Evolutionary conservation across 2,329 filamentous ascomycete genomes (phyloP).

Genomic region (Ciborinia camelliae): DNA sequence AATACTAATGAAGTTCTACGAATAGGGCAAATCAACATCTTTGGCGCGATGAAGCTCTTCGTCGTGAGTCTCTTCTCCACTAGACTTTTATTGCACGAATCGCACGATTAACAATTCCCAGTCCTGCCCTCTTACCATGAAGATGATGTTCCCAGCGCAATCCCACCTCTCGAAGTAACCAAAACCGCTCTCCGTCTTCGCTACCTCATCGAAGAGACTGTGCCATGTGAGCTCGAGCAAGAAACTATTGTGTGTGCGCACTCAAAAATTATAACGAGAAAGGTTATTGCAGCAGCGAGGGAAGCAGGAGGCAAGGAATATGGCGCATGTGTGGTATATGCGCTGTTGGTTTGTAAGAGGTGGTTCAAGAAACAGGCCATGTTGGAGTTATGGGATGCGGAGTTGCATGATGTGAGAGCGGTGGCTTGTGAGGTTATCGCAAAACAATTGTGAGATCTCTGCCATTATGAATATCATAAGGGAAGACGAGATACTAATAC

Average conservation of each 20-base stretch:
- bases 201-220: conserved; percentile 82
- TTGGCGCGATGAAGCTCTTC: conserved; percentile 35
- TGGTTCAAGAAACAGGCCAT: conserved; percentile 78
- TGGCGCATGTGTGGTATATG: conserved; percentile 64
- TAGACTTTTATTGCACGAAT: not conserved
- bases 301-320: conserved; percentile 76
- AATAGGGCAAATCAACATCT: conserved; percentile 26
- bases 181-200: conserved; percentile 86
- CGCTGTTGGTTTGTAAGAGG: conserved; percentile 43
- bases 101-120: conserved; percentile 37
- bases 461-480: not conserved
- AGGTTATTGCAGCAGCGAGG: conserved; percentile 76
- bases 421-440: conserved; percentile 87
- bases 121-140: conserved; percentile 64
- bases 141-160: conserved; percentile 59
- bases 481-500: conserved; percentile 35
- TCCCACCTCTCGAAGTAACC: conserved; percentile 77
- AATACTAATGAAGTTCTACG: not conserved
- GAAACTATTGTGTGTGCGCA: conserved; percentile 72
- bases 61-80: conserved; percentile 24
- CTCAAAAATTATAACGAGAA: conserved; percentile 76
- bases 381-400: conserved; percentile 87
- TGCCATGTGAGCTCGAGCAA: conserved; percentile 86
- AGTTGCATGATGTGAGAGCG: conserved; percentile 75
- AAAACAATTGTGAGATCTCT: conserved; percentile 59